These are phyloP conservation scores for Fusarium pseudograminearum DNA, from an alignment of 2,329 filamentous ascomycete genomes.

Conservation along the genomic window DNA sequence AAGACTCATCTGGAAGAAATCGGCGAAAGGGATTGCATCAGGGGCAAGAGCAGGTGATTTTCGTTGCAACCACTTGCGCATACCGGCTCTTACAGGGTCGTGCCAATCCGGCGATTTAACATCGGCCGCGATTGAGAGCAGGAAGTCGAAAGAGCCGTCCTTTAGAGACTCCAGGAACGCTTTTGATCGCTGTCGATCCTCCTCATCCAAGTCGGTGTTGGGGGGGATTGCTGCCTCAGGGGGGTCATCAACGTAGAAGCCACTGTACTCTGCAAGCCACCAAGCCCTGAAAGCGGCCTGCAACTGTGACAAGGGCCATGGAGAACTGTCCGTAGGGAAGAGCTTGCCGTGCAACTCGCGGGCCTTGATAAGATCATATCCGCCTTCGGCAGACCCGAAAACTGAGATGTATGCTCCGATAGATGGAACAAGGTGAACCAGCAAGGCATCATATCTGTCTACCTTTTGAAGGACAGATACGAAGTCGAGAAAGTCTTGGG, in stretches of 20 bases:
- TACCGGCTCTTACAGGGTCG: conserved; percentile 84
- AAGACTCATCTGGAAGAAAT: conserved; percentile 77
- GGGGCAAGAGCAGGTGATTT: conserved; percentile 77
- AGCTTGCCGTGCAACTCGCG: conserved; percentile 77
- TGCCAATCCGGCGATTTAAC: conserved; percentile 86
- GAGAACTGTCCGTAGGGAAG: conserved; percentile 73
- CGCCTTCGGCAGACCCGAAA: conserved; percentile 82
- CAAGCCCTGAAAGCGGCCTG: conserved; percentile 83
- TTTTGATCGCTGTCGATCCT: conserved; percentile 77
- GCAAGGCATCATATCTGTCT: conserved; percentile 79
- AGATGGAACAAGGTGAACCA: conserved; percentile 85
- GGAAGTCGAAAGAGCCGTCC: conserved; percentile 92
- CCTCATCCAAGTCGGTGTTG: conserved; percentile 74
- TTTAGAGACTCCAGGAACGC: conserved; percentile 82
- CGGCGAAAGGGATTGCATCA: conserved; percentile 76
- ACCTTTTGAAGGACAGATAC: conserved; percentile 74
- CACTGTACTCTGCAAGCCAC: conserved; percentile 95
- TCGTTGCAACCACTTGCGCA: conserved; percentile 85
- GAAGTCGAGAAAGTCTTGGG: conserved; percentile 79
- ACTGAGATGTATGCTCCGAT: conserved; percentile 81
- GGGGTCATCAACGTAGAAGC: conserved; percentile 83
- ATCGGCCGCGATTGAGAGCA: conserved; percentile 86
- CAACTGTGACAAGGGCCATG: conserved; percentile 80
- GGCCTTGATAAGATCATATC: conserved; percentile 74
- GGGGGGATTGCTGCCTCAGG: conserved; percentile 67